Evolutionary conservation across 2,329 filamentous ascomycete species (phyloP).

Genomic region (Atkinsonella texensis): DNA sequence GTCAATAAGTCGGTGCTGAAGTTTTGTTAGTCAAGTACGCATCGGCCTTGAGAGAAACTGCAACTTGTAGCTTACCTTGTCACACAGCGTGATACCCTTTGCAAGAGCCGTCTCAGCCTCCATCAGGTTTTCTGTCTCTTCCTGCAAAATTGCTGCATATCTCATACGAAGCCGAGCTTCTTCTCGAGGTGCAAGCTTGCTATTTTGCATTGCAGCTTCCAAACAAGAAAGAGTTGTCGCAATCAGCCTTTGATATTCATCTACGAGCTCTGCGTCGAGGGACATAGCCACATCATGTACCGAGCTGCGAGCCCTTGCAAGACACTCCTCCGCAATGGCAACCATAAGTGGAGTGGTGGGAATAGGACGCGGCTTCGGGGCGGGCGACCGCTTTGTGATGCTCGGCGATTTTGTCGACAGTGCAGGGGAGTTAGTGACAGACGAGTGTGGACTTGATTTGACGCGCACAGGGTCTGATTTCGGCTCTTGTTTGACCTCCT

Average conservation of each 20-base stretch:
- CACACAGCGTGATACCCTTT: constrained; percentile 58
- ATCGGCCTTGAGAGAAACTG: not conserved
- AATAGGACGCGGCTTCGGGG: constrained; percentile 28
- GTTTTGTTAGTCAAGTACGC: constrained; percentile 3
- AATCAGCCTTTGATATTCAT: constrained; percentile 61
- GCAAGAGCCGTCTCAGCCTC: constrained; percentile 61
- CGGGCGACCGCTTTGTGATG: constrained; percentile 30
- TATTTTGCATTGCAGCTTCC: constrained; percentile 53
- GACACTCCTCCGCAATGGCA: constrained; percentile 65
- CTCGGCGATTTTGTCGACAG: constrained; percentile 27
- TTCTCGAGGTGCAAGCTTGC: constrained; percentile 47
- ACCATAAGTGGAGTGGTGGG: constrained; percentile 50
- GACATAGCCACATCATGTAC: constrained; percentile 33
- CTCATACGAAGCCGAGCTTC: constrained; percentile 59
- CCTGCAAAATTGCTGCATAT: constrained; percentile 58
- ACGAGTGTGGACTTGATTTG: constrained; percentile 27
- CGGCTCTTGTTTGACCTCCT: constrained; percentile 8
- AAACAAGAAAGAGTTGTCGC: constrained; percentile 62
- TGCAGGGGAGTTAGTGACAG: constrained; percentile 29
- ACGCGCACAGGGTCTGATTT: constrained; percentile 10
- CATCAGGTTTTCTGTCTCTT: constrained; percentile 66
- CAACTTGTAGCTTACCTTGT: constrained; percentile 35
- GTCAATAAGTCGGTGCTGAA: constrained; percentile 35
- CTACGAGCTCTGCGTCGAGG: constrained; percentile 30
- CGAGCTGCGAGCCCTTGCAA: constrained; percentile 49